Evolutionary conservation across 176 grass and related monocot species (phyloP).

Genomic region (Oryza glaberrima): DNA sequence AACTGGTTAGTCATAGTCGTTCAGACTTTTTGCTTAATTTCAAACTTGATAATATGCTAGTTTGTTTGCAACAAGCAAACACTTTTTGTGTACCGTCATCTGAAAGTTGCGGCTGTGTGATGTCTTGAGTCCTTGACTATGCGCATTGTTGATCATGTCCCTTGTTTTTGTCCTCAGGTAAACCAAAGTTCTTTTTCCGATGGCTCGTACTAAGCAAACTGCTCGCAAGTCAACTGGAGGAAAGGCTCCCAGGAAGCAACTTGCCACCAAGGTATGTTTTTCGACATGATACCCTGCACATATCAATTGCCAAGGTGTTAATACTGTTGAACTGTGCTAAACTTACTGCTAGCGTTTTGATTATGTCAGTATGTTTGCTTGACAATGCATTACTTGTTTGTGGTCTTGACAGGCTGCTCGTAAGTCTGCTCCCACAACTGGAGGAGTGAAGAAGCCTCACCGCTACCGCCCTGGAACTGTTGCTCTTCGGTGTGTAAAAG

Average conservation of each 20-base stretch:
- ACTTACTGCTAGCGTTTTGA: not conserved
- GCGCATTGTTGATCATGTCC: not conserved
- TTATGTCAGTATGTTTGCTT: not conserved
- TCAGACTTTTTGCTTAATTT: not conserved
- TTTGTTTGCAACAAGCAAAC: not conserved
- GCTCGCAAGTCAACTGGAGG: too few species aligned
- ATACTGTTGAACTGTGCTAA: not conserved
- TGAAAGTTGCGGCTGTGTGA: not conserved
- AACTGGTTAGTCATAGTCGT: too few species aligned
- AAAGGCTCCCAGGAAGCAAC: conserved; percentile 48
- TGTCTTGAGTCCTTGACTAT: not conserved
- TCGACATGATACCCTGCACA: not conserved
- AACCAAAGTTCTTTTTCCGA: not conserved
- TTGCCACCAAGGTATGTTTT: conserved; percentile 66
- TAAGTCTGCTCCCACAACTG: conserved; percentile 72
- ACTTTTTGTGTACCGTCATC: not conserved
- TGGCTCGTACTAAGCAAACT: conserved; percentile 80
- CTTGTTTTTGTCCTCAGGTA: conserved; percentile 20
- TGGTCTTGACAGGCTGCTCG: conserved; percentile 53
- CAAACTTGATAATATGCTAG: not conserved
- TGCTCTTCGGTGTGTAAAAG: conserved; percentile 41
- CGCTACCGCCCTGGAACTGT: conserved; percentile 44
- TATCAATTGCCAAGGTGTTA: not conserved
- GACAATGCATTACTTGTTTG: not conserved
- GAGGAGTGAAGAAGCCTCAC: conserved; percentile 82